These are phyloP conservation scores for Anthostomella pinea DNA, from an alignment of 2,329 filamentous ascomycete genomes.

Conservation along the genomic window DNA sequence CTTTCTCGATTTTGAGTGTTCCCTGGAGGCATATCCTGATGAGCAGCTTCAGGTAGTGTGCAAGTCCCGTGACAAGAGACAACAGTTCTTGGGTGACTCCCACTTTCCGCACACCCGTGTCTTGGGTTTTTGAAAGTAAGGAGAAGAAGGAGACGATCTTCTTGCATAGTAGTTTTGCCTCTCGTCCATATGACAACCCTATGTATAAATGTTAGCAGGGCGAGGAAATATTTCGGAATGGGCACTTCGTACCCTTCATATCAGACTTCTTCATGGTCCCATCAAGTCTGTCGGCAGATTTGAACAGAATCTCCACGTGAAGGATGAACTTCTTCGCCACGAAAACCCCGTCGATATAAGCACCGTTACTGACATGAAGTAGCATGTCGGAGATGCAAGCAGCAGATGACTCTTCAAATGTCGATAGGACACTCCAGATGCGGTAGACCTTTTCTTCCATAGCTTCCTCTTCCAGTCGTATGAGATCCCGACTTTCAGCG, in stretches of 20 bases:
- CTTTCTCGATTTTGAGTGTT: conserved; percentile 84
- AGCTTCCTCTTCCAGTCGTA: conserved; percentile 82
- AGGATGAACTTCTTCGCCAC: conserved; percentile 95
- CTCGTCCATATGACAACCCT: conserved; percentile 87
- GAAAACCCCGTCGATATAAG: conserved; percentile 90
- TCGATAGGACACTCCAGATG: conserved; percentile 96
- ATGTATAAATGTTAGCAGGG: conserved; percentile 22
- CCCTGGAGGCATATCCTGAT: conserved; percentile 97
- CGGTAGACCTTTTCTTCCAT: conserved; percentile 98
- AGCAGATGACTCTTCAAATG: conserved; percentile 95
- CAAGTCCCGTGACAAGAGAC: conserved; percentile 92
- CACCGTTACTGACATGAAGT: conserved; percentile 94
- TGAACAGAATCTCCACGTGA: conserved; percentile 91
- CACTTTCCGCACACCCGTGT: conserved; percentile 82
- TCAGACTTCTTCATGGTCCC: conserved; percentile 64
- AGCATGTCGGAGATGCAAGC: conserved; percentile 99
- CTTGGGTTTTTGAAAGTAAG: conserved; percentile 89
- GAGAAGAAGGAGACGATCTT: conserved; percentile 99
- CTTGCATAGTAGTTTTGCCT: conserved; percentile 99
- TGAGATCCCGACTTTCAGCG: conserved; percentile 65
- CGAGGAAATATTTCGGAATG: background rate
- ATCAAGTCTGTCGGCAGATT: conserved; percentile 82
- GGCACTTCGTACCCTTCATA: conserved; percentile 64
- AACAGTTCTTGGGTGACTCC: conserved; percentile 97
- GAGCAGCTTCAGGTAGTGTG: conserved; percentile 94